Percentiles rank a stretch among this genome's conserved stretches.
phyloP scores from a whole-genome alignment of 306 rosid genomes.

The Morella rubra region DNA sequence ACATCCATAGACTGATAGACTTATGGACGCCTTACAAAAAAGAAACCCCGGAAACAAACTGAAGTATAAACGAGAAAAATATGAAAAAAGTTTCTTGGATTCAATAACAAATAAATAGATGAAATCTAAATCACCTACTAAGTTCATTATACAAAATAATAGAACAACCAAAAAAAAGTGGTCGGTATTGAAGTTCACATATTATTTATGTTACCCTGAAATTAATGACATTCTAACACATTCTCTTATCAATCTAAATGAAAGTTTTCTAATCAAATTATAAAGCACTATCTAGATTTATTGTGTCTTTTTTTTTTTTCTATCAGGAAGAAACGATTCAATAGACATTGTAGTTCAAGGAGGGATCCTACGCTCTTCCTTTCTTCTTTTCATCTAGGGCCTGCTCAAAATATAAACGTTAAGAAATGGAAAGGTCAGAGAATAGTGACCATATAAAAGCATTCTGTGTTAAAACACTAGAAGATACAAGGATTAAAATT shows the following conservation, averaged over 20 bases:
- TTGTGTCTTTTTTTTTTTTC: conserved; percentile 13
- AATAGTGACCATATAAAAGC: background rate
- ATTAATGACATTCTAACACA: conserved; percentile 1
- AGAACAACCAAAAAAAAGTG: too few species aligned
- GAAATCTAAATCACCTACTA: background rate
- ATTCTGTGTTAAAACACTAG: background rate
- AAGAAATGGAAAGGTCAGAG: background rate
- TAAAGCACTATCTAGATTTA: conserved; percentile 5
- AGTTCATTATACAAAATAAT: background rate
- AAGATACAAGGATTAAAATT: background rate
- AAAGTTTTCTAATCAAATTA: background rate
- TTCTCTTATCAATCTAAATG: background rate
- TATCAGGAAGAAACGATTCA: conserved; percentile 33
- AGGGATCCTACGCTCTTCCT: conserved; percentile 41
- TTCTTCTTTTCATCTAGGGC: conserved; percentile 54
- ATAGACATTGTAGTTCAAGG: conserved; percentile 16
- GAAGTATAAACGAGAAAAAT: too few species aligned
- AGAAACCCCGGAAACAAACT: too few species aligned
- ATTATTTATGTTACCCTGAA: background rate
- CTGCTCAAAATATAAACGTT: conserved; percentile 31
- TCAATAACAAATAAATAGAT: background rate
- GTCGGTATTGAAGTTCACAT: background rate
- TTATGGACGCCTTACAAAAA: too few species aligned
- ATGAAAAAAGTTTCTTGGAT: too few species aligned
- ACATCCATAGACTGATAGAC: too few species aligned